A percentile compares a stretch with the other conserved stretches of the same genome.
Conservation (phyloP, 225 moss, liverwort and hornwort species). For the Pseudoscleropodium purum region DNA sequence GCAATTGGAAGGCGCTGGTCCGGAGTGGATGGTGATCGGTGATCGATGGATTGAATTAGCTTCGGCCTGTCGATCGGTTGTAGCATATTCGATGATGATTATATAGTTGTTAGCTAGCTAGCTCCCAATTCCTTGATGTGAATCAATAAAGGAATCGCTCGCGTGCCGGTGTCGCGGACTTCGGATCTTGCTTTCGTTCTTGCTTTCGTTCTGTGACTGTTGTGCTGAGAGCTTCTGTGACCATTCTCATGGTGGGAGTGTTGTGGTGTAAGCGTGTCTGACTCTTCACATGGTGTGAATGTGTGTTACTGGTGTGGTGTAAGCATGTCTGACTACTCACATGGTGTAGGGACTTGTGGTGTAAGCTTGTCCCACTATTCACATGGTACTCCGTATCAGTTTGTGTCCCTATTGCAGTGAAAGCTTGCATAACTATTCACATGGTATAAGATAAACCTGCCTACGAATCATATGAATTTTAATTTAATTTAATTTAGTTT, state of each 20-base stretch:
- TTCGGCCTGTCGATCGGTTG: neutral
- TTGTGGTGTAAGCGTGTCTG: neutral
- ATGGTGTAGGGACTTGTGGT: neutral
- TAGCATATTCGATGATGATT: neutral
- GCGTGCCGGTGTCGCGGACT: neutral
- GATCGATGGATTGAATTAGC: neutral
- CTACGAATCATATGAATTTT: no score
- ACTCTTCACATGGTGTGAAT: neutral
- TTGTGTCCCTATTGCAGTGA: neutral
- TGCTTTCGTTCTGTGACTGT: neutral
- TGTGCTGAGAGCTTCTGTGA: neutral
- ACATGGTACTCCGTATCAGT: neutral
- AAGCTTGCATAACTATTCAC: neutral
- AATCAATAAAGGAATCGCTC: constrained; percentile 13
- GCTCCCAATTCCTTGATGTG: constrained; percentile 18
- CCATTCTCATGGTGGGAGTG: neutral
- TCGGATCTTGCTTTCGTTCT: neutral
- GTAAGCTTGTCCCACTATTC: neutral
- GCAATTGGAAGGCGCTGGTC: neutral
- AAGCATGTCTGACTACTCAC: neutral
- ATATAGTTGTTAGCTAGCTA: neutral
- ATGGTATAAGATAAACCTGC: neutral
- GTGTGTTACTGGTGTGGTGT: neutral
- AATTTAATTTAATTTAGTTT: no score
- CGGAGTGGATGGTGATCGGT: neutral